Evolutionary conservation across 2,329 filamentous ascomycete species (phyloP).

Genomic region (Aspergillus carbonarius): DNA sequence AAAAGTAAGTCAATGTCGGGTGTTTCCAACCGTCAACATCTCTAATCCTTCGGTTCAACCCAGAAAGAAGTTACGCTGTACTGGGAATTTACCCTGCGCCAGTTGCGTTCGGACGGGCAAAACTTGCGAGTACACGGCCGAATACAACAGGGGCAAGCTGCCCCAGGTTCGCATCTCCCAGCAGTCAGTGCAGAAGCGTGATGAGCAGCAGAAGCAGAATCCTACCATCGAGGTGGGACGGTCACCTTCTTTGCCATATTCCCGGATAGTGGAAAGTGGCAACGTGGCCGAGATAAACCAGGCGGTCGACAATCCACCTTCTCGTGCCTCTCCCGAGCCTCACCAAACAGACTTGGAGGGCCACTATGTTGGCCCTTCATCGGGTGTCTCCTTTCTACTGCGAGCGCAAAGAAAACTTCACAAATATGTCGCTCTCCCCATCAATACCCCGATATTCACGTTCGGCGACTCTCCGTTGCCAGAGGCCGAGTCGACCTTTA

Average conservation of each 20-base stretch:
- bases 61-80: constrained; percentile 19
- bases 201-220: background rate
- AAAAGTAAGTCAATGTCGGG: constrained; percentile 4
- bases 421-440: constrained; percentile 11
- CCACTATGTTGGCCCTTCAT: constrained; percentile 18
- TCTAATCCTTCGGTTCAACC: background rate
- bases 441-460: constrained; percentile 16
- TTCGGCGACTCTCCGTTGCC: constrained; percentile 17
- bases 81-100: constrained; percentile 15
- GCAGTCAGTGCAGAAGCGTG: background rate
- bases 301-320: background rate
- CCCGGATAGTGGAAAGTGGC: background rate
- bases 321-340: constrained; percentile 15
- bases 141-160: constrained; percentile 14
- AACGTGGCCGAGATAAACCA: background rate
- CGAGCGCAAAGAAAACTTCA: constrained; percentile 16
- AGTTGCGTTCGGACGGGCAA: constrained; percentile 8
- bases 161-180: constrained; percentile 11
- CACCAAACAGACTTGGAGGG: constrained; percentile 19
- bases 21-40: background rate
- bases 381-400: constrained; percentile 17
- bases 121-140: constrained; percentile 14
- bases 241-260: background rate
- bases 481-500: constrained; percentile 14
- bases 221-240: background rate